These are phyloP conservation scores for Clarireedia monteithiana DNA, from an alignment of 2,329 filamentous ascomycete genomes.

Conservation along the genomic window DNA sequence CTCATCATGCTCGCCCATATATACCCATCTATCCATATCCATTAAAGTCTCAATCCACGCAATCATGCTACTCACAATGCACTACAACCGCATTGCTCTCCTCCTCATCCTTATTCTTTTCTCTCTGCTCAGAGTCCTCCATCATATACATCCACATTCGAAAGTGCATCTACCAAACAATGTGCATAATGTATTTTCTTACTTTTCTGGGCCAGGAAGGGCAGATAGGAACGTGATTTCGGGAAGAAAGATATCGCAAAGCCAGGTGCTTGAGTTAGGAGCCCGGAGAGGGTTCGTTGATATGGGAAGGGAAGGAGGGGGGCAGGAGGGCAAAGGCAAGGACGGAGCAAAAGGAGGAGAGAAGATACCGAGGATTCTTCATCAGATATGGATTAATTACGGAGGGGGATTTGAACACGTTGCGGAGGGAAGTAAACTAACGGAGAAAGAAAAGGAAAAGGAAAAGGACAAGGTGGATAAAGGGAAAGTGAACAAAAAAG, in stretches of 20 bases:
- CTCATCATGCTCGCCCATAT: no score
- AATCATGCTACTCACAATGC: not conserved
- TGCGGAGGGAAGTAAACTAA: not conserved
- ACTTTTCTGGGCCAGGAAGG: no score
- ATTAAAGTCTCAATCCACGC: not conserved
- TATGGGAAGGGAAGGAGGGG: no score
- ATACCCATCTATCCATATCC: no score
- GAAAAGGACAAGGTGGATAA: not conserved
- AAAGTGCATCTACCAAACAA: no score
- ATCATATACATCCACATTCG: not conserved
- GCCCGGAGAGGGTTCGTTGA: no score
- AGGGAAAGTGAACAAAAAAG: not conserved
- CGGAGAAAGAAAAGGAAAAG: not conserved
- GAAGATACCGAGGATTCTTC: not conserved
- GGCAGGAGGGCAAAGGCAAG: no score
- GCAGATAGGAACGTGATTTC: no score
- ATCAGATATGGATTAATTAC: slow-evolving; percentile 1
- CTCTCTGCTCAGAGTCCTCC: not conserved
- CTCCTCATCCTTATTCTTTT: not conserved
- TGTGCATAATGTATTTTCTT: no score
- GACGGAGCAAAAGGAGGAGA: not conserved
- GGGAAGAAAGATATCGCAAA: no score
- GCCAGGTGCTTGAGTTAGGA: no score
- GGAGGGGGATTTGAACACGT: not conserved
- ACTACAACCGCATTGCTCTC: not conserved